phyloP scores from a whole-genome alignment of 2,329 filamentous ascomycete genomes.

The Microdochium bolleyi region DNA sequence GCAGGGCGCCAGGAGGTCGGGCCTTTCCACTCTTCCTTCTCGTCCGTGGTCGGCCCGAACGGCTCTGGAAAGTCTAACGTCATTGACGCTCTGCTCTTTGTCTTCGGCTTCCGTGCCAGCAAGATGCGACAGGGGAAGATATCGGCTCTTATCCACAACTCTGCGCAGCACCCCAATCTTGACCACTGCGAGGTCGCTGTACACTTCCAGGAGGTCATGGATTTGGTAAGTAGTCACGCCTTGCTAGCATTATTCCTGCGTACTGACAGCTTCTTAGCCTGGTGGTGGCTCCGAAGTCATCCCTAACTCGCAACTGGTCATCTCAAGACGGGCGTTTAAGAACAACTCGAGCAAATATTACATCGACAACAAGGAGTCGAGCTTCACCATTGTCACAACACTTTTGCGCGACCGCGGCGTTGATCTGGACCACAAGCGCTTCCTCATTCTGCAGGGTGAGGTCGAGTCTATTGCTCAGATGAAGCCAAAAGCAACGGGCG shows the following conservation, averaged over 20 bases:
- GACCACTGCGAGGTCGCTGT: constrained; percentile 94
- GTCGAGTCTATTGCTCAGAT: constrained; percentile 99
- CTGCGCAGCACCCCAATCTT: constrained; percentile 74
- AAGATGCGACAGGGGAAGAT: constrained; percentile 99
- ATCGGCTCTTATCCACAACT: constrained; percentile 95
- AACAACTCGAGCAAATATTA: constrained; percentile 99
- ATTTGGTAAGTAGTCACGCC: constrained; percentile 45
- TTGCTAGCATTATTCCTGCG: no score
- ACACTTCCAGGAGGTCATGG: constrained; percentile 91
- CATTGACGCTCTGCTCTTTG: constrained; percentile 94
- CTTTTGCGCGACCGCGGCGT: constrained; percentile 82
- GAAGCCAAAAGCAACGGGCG: constrained; percentile 92
- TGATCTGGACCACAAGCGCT: constrained; percentile 95
- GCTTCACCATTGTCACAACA: constrained; percentile 85
- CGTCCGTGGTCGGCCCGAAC: constrained; percentile 94
- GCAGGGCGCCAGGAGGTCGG: constrained; percentile 92
- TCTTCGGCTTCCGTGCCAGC: constrained; percentile 98
- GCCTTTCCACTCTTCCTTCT: constrained; percentile 94
- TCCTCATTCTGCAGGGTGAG: constrained; percentile 93
- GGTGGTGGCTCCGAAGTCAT: constrained; percentile 68
- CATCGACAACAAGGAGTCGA: constrained; percentile 83
- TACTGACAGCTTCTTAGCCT: constrained; percentile 38
- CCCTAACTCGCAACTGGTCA: constrained; percentile 74
- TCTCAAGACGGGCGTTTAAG: constrained; percentile 90
- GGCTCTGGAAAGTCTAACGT: constrained; percentile 98